Percentiles rank a stretch among this genome's conserved stretches.
Evolutionary conservation across 1,139 yeast species (phyloP).

Genomic region (Taphrina deformans): DNA sequence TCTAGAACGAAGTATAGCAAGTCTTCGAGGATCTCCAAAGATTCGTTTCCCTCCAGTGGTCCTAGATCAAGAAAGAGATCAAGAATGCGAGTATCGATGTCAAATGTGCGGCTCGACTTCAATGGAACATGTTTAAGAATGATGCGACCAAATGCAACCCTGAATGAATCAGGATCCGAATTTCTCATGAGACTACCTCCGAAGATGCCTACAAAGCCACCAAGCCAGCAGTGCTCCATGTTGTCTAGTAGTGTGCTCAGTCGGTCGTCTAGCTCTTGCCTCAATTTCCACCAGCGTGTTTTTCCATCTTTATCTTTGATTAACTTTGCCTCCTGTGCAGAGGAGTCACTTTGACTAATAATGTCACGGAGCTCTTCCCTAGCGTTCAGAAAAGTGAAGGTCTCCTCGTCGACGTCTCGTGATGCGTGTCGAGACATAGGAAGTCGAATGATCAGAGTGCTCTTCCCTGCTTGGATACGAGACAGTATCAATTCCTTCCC

Average conservation of each 20-base stretch:
- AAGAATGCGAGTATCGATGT: slow-evolving; percentile 55
- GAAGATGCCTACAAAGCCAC: slow-evolving; percentile 65
- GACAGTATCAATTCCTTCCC: slow-evolving; percentile 62
- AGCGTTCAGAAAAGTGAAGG: slow-evolving; percentile 54
- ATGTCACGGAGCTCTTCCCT: slow-evolving; percentile 53
- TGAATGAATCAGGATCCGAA: slow-evolving; percentile 10
- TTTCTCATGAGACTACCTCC: background rate
- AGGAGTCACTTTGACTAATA: slow-evolving; percentile 59
- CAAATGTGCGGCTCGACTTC: slow-evolving; percentile 42
- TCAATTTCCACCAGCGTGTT: slow-evolving; percentile 72
- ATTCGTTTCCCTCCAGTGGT: slow-evolving; percentile 40
- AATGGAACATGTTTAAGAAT: slow-evolving; percentile 31
- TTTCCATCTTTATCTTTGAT: slow-evolving; percentile 64
- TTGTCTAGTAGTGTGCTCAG: slow-evolving; percentile 57
- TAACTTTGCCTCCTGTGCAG: slow-evolving; percentile 51
- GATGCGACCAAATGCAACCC: slow-evolving; percentile 22
- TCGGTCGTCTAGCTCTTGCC: slow-evolving; percentile 63
- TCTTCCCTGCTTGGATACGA: slow-evolving; percentile 46
- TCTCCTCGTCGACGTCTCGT: slow-evolving; percentile 51
- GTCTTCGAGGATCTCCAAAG: slow-evolving; percentile 57
- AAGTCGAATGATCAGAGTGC: slow-evolving; percentile 57
- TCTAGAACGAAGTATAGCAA: slow-evolving; percentile 64
- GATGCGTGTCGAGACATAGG: slow-evolving; percentile 59
- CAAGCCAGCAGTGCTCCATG: slow-evolving; percentile 71
- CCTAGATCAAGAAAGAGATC: slow-evolving; percentile 57